Base-by-base conservation (phyloP, 768 basidiomycete genomes). In the Phaeotremella fagi region DNA sequence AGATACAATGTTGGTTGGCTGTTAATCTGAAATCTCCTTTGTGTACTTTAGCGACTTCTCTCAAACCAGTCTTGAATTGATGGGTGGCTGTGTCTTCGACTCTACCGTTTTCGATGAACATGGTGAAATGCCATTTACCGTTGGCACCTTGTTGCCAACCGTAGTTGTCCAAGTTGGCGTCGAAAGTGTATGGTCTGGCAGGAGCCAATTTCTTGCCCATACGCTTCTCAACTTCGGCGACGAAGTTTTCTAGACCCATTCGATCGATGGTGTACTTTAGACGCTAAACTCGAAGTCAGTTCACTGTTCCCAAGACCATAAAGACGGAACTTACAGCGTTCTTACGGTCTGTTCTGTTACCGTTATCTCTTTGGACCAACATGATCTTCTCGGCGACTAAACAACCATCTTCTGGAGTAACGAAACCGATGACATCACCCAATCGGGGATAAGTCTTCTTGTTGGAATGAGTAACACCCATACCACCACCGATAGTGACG, bases 381-480 rank as follows among this genome's bases (percentile, higher is more conserved):
- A 99, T 86, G 66, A 99, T 82, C 71, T 87, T 86, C 78, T 99
- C 92, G 7, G 91, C 91, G 3, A 94, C 85, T 54, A 82, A 78
- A 64, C 81, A 81, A 48, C 88, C 91, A 70, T 98, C 85, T 48
- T 91, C 89, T 4, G 82, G 77, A 1, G 86, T 88, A 66, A 90
- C 90, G 80, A 98, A 99, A 46, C 95, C 95, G 57, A 99, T 82
- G 43, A 95, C 76, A 65, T 85, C 85, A 25, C 83, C 90, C 41
- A 85, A 75, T 48, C 95, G 85, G 42, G 95, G 95, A 73, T 98
- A 98, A 0, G 95, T 99, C 79, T 95, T 92, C 80, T 97, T 98
- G 80, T 90, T 94, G 28, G 90, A 90, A 65, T 98, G 94, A 0
- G 95, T 98, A 38, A 97, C 95, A 75, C 95, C 95, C 95, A 99